Evolutionary conservation across 176 grass and related monocot genomes (phyloP), one percentile per base, ranked within the genome.

Genomic region (Elymus sibiricus): DNA sequence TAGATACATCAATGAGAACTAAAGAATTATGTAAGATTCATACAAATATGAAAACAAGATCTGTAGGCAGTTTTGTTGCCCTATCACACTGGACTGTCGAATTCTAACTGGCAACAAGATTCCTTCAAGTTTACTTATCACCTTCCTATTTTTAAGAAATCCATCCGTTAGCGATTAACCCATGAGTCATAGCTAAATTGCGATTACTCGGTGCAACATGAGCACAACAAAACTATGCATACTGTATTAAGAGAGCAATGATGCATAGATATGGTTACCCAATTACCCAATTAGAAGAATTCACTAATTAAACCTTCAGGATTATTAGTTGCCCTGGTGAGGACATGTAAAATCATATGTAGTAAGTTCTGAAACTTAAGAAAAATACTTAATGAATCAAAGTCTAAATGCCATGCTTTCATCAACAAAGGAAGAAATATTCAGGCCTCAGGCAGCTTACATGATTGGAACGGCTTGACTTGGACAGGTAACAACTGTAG

Each of bases 371-470:
- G 43, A 69, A 53, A 70, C 40, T 6, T 66, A 47, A 80, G 28
- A 19, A 69, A 44, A 24, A 12, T 9, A 49, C 46, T 19, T 53
- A 19, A 53, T 53, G 49, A 1, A 53, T 19, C 49, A 19, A 53
- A 53, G 13, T 53, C 49, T 53, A 19, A 53, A 19, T 53, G 13
- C 0, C 13, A 81, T 37, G 2, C 6, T 40, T 49, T 1, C 6
- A 31, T 40, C n/a, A 42, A 77, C n/a, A 68, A 79, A 59, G 49
- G 16, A 53, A 53, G 0, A n/a, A 28, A 9, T 37, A 24, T 78
- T 67, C 53, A 83, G 24, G 55, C 9, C 47, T 65, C 66, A 55
- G 11, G 49, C 12, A 83, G 49, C 53, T 84, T 84, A 51, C 55
- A 66, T 76, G 71, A 76, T 44, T 34, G 62, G 32, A 22, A 87